Percentiles rank a stretch among this genome's conserved stretches.
Evolutionary conservation across 2,329 filamentous ascomycete species (phyloP).

Genomic region (Hypoxylon sp.): DNA sequence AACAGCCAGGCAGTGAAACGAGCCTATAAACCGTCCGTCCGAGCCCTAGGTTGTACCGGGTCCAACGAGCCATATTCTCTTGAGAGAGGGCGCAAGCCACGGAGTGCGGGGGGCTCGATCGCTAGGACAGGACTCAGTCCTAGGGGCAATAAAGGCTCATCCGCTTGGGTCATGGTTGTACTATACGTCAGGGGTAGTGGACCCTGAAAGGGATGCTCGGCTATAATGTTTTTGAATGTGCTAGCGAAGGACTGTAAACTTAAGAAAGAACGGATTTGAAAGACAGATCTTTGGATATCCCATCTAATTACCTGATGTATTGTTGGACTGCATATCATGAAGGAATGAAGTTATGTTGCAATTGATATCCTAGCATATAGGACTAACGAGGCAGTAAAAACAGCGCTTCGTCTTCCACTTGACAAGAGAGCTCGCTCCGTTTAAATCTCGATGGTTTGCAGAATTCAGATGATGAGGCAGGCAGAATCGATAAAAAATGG

Average conservation of each 20-base stretch:
- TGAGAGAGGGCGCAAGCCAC: slow-evolving; percentile 1
- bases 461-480: too few species aligned
- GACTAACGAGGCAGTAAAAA: not conserved
- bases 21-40: not conserved
- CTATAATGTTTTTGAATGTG: slow-evolving; percentile 4
- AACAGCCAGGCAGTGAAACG: not conserved
- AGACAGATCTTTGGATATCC: slow-evolving; percentile 5
- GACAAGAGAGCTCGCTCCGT: too few species aligned
- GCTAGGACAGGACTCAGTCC: not conserved
- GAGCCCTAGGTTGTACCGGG: not conserved
- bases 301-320: not conserved
- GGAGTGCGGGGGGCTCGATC: slow-evolving; percentile 12
- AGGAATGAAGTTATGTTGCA: not conserved
- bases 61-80: slow-evolving; percentile 3
- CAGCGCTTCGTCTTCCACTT: too few species aligned
- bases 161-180: slow-evolving; percentile 15
- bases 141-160: slow-evolving; percentile 9
- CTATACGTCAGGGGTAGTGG: slow-evolving; percentile 3
- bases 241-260: not conserved
- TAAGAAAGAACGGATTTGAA: slow-evolving; percentile 6
- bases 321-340: not conserved
- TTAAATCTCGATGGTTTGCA: too few species aligned
- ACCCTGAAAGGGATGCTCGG: not conserved
- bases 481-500: too few species aligned
- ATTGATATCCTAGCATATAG: too few species aligned